Evolutionary conservation across 768 basidiomycete species (phyloP).

Genomic region (Lentinula detonsa): DNA sequence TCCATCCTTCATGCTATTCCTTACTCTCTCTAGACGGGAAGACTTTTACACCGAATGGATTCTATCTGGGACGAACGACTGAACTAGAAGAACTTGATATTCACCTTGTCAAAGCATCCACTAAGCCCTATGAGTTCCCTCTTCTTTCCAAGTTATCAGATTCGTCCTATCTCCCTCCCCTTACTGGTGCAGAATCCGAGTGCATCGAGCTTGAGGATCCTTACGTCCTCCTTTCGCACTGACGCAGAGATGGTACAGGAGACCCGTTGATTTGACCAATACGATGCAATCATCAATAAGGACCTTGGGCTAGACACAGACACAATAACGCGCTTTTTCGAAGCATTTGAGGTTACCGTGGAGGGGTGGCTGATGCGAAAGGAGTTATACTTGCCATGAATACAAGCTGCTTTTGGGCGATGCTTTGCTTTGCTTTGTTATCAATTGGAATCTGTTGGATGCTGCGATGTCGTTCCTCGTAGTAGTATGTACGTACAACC

Average conservation of each 20-base stretch:
- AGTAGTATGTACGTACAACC: too few species aligned
- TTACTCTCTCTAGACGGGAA: background rate
- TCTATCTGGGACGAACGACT: background rate
- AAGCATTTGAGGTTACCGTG: background rate
- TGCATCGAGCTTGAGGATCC: background rate
- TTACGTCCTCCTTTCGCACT: background rate
- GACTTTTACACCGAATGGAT: background rate
- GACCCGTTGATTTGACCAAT: background rate
- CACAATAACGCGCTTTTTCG: background rate
- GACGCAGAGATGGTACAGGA: background rate
- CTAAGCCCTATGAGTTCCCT: background rate
- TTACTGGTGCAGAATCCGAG: background rate
- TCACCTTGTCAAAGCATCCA: background rate
- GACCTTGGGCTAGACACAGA: background rate
- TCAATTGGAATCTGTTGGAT: too few species aligned
- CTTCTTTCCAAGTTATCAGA: background rate
- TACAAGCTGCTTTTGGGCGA: background rate
- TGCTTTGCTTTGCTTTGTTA: background rate
- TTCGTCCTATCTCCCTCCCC: background rate
- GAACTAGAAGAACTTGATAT: background rate
- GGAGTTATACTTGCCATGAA: background rate
- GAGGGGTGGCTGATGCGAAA: slow-evolving; percentile 1
- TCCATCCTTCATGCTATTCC: background rate
- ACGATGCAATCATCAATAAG: background rate
- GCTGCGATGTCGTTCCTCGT: too few species aligned